phyloP scores from a whole-genome alignment of 2,329 filamentous ascomycete genomes.

The Cryphonectria parasitica region DNA sequence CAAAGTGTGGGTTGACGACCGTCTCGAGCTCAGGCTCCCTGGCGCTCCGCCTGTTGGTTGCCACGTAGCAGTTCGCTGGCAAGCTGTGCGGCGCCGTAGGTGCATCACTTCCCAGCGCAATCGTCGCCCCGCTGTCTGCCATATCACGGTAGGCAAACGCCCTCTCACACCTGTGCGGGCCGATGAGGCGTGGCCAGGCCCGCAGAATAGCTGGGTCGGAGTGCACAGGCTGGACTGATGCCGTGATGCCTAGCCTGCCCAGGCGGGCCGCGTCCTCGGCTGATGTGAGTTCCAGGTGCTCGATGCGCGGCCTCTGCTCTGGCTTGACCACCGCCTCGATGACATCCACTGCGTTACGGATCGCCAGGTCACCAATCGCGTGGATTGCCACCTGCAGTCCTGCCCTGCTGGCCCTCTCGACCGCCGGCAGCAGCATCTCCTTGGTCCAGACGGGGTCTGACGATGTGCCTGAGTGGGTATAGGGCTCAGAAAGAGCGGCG shows the following conservation, averaged over 20 bases:
- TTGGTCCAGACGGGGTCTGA: slow-evolving; percentile 59
- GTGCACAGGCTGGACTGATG: slow-evolving; percentile 62
- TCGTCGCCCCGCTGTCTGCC: slow-evolving; percentile 53
- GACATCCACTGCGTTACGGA: slow-evolving; percentile 60
- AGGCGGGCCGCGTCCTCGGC: slow-evolving; percentile 59
- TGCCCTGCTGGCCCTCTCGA: slow-evolving; percentile 55
- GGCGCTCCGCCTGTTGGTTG: slow-evolving; percentile 60
- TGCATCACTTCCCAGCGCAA: slow-evolving; percentile 63
- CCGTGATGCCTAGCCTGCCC: slow-evolving; percentile 62
- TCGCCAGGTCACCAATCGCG: slow-evolving; percentile 66
- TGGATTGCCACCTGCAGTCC: slow-evolving; percentile 66
- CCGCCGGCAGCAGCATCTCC: slow-evolving; percentile 55
- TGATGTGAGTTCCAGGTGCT: slow-evolving; percentile 65
- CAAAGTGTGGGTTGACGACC: slow-evolving; percentile 57
- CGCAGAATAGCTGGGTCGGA: slow-evolving; percentile 63
- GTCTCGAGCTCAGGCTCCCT: slow-evolving; percentile 48
- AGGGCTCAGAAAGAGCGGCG: slow-evolving; percentile 62
- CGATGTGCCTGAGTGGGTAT: slow-evolving; percentile 50
- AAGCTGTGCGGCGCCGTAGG: slow-evolving; percentile 61
- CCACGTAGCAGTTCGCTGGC: slow-evolving; percentile 61
- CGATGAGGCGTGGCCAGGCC: slow-evolving; percentile 64
- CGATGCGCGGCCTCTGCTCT: slow-evolving; percentile 62
- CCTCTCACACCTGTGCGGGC: slow-evolving; percentile 55
- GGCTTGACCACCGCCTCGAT: slow-evolving; percentile 50
- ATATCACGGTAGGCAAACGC: slow-evolving; percentile 67